Evolutionary conservation across 2,329 filamentous ascomycete genomes (phyloP), one percentile per base, ranked within the genome.

Genomic region (Bipolaris cookei): DNA sequence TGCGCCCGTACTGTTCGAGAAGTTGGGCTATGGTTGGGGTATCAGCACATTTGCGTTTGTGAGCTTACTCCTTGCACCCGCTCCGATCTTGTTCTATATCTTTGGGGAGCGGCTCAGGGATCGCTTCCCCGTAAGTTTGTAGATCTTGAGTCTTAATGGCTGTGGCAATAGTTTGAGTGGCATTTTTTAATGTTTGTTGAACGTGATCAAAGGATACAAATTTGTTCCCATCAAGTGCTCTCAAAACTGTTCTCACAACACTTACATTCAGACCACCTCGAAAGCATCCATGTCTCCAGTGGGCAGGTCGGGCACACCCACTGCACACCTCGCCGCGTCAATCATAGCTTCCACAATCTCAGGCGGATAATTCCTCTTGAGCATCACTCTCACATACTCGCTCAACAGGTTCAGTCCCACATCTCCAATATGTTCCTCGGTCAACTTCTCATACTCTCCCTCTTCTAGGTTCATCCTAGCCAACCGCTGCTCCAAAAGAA

Each of bases 1-100:
- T 45, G 80, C 79, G 3, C 79, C 80, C 0, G 58, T 54, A 0
- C 56, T 83, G 39, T 79, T 82, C 47, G 75, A 81, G 1, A 73
- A 67, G 13, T 38, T 82, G 7, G 81, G 81, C 0, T 79, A 82
- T 59, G 81, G 81, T 2, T 83, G 81, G 80, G 80, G 80, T 1
- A 77, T 82, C n/a, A 78, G 74, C 23, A 71, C 81, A 1, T 83
- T 83, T 64, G 81, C 69, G 1, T 83, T 84, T 50, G 58, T 77
- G 14, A 66, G 68, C 39, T 58, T 84, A 20, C 61, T 74, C 5
- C 76, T 84, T 43, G 79, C 81, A 5, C 82, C 82, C 42, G 81
- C 80, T 44, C 82, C 82, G 0, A 11, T 81, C 5, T 47, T 83
- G 16, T 84, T 84, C 61, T 84, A 77, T 56, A 72, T 74, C 4